A percentile compares a stretch with the other conserved stretches of the same genome.
These are phyloP conservation scores for Mycena haematopus DNA, from an alignment of 768 basidiomycete genomes.

Conservation along the genomic window DNA sequence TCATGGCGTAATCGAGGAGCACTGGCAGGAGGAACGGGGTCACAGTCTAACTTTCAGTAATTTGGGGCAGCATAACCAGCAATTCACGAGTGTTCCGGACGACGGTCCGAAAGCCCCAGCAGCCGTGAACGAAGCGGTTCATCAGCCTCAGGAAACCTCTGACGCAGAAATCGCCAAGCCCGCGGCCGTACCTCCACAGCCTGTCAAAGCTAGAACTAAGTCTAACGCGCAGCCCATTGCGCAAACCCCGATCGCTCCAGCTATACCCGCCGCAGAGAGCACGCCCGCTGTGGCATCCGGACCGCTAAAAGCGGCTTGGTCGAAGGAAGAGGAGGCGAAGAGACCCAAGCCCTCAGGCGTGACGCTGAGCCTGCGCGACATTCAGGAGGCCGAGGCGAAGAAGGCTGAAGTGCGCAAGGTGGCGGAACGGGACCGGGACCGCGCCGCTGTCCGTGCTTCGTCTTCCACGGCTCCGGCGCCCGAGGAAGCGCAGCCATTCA, in stretches of 20 bases:
- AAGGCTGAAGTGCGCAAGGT: constrained; percentile 79
- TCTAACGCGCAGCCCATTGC: constrained; percentile 23
- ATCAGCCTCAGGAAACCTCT: constrained; percentile 19
- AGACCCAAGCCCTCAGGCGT: constrained; percentile 51
- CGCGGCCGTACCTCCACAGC: constrained; percentile 29
- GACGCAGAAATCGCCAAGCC: constrained; percentile 26
- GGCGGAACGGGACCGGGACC: constrained; percentile 75
- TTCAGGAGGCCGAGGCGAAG: constrained; percentile 92
- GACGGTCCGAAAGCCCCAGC: constrained; percentile 22
- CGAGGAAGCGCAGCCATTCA: constrained; percentile 69
- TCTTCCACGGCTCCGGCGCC: constrained; percentile 41
- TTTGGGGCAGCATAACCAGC: constrained; percentile 63
- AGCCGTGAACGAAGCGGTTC: constrained; percentile 7
- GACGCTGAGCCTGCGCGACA: constrained; percentile 84
- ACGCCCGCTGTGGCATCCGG: constrained; percentile 35
- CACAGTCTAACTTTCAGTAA: constrained; percentile 64
- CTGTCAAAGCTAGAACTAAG: constrained; percentile 31
- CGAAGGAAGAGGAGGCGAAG: constrained; percentile 71
- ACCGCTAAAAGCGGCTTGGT: constrained; percentile 65
- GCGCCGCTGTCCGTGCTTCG: constrained; percentile 53
- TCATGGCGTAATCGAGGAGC: constrained; percentile 50
- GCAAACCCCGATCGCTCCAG: constrained; percentile 26
- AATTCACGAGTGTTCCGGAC: constrained; percentile 35
- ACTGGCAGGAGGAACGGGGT: constrained; percentile 50
- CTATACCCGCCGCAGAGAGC: constrained; percentile 29